Evolutionary conservation across 257 asterid genomes (phyloP).

Genomic region (Anisodus tanguticus): DNA sequence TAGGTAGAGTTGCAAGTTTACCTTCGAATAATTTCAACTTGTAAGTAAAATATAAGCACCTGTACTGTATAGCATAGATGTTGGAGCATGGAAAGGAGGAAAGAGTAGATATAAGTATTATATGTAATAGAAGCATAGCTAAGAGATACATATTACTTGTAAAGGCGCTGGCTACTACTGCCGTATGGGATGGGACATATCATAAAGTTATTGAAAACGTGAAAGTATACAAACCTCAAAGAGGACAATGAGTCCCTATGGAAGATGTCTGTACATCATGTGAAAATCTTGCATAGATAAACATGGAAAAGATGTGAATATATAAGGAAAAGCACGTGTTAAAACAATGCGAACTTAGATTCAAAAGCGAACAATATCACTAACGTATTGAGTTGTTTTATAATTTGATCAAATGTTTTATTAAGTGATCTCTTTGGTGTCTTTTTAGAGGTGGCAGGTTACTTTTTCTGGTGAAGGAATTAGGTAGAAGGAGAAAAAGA

Average conservation of each 20-base stretch:
- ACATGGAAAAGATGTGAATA: no score
- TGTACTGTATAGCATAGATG: neutral
- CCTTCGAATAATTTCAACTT: neutral
- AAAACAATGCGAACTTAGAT: no score
- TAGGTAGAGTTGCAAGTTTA: constrained; percentile 9
- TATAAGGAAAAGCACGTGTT: no score
- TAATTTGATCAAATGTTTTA: neutral
- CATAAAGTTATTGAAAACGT: no score
- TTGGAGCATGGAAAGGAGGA: constrained; percentile 16
- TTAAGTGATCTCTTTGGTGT: neutral
- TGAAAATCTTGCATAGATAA: no score
- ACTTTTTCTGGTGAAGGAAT: neutral
- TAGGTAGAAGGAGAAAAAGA: neutral
- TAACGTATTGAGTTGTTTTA: neutral
- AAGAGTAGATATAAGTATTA: neutral
- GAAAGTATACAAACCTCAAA: neutral
- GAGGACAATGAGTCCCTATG: no score
- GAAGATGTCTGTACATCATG: no score
- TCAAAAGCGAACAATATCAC: no score
- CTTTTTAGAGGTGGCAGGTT: neutral
- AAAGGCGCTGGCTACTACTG: neutral
- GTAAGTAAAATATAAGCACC: neutral
- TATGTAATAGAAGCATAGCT: neutral
- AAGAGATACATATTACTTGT: neutral
- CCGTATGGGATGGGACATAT: no score